Evolutionary conservation across 2,329 filamentous ascomycete species (phyloP).

Genomic region (Fusarium succisae): DNA sequence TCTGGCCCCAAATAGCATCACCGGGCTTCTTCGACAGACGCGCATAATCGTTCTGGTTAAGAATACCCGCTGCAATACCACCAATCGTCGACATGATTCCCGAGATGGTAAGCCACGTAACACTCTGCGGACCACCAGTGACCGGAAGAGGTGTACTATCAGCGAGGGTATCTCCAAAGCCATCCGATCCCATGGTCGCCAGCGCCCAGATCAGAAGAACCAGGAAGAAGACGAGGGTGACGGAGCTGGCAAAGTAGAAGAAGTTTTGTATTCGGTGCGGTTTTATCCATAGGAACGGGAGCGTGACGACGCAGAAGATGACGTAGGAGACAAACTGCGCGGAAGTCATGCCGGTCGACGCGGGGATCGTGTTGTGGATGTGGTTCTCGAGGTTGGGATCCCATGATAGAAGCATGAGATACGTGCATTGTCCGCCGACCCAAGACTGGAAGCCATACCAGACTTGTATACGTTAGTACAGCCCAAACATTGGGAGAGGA

Average conservation of each 20-base stretch:
- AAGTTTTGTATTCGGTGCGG: slow-evolving; percentile 55
- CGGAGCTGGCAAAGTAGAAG: slow-evolving; percentile 52
- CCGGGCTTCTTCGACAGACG: slow-evolving; percentile 46
- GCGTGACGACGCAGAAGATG: slow-evolving; percentile 54
- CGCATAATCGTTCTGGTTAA: slow-evolving; percentile 53
- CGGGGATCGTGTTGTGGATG: slow-evolving; percentile 54
- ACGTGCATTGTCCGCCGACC: slow-evolving; percentile 57
- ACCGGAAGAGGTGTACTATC: slow-evolving; percentile 33
- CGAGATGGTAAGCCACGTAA: slow-evolving; percentile 50
- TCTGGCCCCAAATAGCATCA: slow-evolving; percentile 50
- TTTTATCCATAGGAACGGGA: slow-evolving; percentile 56
- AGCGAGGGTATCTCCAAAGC: slow-evolving; percentile 50
- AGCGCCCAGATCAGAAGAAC: slow-evolving; percentile 56
- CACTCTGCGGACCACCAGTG: slow-evolving; percentile 44
- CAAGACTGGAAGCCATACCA: slow-evolving; percentile 58
- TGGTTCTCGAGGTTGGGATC: slow-evolving; percentile 54
- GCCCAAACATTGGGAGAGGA: neutral
- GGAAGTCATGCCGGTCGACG: slow-evolving; percentile 54
- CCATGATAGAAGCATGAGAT: slow-evolving; percentile 57
- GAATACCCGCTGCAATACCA: slow-evolving; percentile 50
- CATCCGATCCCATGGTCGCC: slow-evolving; percentile 52
- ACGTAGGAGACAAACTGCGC: slow-evolving; percentile 56
- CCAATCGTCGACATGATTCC: slow-evolving; percentile 51
- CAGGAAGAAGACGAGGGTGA: slow-evolving; percentile 54
- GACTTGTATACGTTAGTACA: neutral